Base-by-base conservation (phyloP, 306 rosid genomes). In the Vigna unguiculata region DNA sequence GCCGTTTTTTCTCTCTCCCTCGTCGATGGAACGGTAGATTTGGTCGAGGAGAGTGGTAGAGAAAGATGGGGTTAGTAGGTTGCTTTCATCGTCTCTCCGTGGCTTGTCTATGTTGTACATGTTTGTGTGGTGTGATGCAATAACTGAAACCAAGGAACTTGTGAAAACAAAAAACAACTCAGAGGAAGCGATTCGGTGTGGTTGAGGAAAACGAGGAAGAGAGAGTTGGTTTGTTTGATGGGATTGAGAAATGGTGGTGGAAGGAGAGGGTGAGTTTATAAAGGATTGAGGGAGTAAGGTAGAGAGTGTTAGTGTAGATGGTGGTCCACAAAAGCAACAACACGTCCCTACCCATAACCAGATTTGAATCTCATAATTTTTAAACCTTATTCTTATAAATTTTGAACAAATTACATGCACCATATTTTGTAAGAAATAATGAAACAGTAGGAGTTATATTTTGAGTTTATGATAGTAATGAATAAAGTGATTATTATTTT, bases 21-120 rank as follows among this genome's bases (percentile, higher is more conserved):
- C 92, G 64, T 95, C 98, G 14, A 96, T 87, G 22, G 99, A 96
- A 20, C 87, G 89, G 88, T 96, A 92, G 32, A 96, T 96, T 77
- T 92, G 86, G 73, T 96, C 98, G 0, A 96, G 87, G 12, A 96
- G 96, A 20, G 78, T 79, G 9, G 99, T 87, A 46, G 99, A 96
- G 90, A 92, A 92, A 10, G 97, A 88, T 2, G 97, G 96, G 75
- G 34, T 82, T 17, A 55, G 61, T n/a, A 76, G 64, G 38, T 76
- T 83, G 12, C 51, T 81, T 2, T 79, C 16, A 1, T 78, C 83
- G n/a, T 81, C 87, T 51, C 84, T 78, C 3, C 0, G 77, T 52
- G 46, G 72, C 24, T 64, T 85, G 40, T 90, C 85, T 76, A 66
- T 9, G 46, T 76, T 60, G 34, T 84, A 76, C 97, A 90, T 95